Evolutionary conservation across 345 rosid genomes (phyloP).

Genomic region (Angophora floribunda): DNA sequence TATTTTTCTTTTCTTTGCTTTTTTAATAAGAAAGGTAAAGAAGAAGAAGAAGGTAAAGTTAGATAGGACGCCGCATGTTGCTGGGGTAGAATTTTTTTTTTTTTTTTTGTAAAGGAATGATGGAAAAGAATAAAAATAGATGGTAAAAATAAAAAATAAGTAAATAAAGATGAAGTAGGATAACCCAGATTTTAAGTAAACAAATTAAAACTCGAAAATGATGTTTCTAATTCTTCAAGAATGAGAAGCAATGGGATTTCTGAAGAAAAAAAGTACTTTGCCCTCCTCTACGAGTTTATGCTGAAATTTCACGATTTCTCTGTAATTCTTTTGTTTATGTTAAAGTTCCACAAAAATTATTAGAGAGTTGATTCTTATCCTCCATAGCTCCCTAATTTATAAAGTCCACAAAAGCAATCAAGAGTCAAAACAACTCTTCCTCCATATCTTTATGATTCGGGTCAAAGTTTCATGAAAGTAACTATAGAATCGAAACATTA

Average conservation of each 20-base stretch:
- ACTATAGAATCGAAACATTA: not conserved
- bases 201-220: accelerated
- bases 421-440: not conserved
- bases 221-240: not conserved
- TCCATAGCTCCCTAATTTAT: not conserved
- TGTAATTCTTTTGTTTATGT: too few species aligned
- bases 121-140: not conserved
- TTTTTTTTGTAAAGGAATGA: not conserved
- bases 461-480: not conserved
- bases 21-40: not conserved
- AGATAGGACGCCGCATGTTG: not conserved
- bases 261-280: too few species aligned
- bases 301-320: not conserved
- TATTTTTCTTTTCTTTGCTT: not conserved
- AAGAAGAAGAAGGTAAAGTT: not conserved
- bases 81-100: not conserved
- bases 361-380: accelerated
- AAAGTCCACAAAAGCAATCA: not conserved
- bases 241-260: not conserved
- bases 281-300: not conserved
- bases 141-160: not conserved
- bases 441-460: too few species aligned
- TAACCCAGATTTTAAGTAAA: not conserved
- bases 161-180: not conserved
- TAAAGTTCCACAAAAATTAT: too few species aligned